These are phyloP conservation scores for Boletus rubroflammeus DNA, from an alignment of 768 basidiomycete genomes.

Conservation along the genomic window DNA sequence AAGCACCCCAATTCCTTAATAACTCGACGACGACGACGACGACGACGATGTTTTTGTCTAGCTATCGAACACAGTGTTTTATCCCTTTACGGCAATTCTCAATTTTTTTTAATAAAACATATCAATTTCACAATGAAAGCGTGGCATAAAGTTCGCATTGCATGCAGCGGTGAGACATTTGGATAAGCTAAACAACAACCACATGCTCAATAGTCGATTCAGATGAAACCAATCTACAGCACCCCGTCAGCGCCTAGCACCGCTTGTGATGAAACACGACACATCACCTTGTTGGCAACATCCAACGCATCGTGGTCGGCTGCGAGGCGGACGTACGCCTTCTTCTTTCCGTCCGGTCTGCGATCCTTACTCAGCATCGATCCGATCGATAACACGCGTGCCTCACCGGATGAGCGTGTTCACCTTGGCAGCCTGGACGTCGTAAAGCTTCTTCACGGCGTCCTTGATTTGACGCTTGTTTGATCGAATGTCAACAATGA, in stretches of 20 bases:
- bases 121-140: background rate
- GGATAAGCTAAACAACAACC: background rate
- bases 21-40: too few species aligned
- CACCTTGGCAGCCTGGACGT: conserved; percentile 92
- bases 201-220: conserved; percentile 26
- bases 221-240: conserved; percentile 89
- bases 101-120: too few species aligned
- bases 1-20: background rate
- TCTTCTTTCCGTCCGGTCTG: conserved; percentile 98
- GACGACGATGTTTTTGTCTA: too few species aligned
- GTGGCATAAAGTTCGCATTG: conserved; percentile 7
- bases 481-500: conserved; percentile 90
- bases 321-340: conserved; percentile 95
- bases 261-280: background rate
- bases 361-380: background rate
- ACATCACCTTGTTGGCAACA: conserved; percentile 89
- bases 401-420: conserved; percentile 96
- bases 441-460: conserved; percentile 98
- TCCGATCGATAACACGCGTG: background rate
- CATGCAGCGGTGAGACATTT: conserved; percentile 3
- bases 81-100: background rate
- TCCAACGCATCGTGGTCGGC: conserved; percentile 96
- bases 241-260: background rate
- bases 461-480: conserved; percentile 99
- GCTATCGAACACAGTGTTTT: too few species aligned